phyloP scores from a whole-genome alignment of 2,329 filamentous ascomycete genomes.

The Penicillium sp. region DNA sequence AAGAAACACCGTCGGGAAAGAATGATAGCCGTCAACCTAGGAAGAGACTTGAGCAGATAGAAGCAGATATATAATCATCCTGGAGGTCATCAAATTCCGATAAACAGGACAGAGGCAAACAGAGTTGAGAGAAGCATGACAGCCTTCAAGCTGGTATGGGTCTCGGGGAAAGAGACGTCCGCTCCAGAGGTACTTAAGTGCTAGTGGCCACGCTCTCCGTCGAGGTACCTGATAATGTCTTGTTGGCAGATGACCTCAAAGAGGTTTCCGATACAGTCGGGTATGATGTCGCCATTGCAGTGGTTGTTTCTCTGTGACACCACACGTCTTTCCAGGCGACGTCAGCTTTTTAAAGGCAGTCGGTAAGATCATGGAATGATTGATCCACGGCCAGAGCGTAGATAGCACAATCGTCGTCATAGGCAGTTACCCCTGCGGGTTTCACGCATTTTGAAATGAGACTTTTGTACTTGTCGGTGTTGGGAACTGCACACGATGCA shows the following conservation, averaged over 20 bases:
- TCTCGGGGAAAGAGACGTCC: background rate
- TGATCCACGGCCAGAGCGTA: conserved; percentile 22
- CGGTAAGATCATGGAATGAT: conserved; percentile 23
- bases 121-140: conserved; percentile 4
- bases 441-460: conserved; percentile 21
- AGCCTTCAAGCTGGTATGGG: background rate
- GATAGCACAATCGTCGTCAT: conserved; percentile 25
- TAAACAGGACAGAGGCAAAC: background rate
- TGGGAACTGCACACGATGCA: conserved; percentile 26
- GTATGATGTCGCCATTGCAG: conserved; percentile 18
- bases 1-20: background rate
- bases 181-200: background rate
- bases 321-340: conserved; percentile 27
- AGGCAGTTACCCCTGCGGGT: conserved; percentile 16
- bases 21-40: background rate
- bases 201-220: background rate
- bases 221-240: background rate
- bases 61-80: background rate
- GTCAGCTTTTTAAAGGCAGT: conserved; percentile 24
- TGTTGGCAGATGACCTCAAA: background rate
- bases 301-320: conserved; percentile 20
- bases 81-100: background rate
- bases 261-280: conserved; percentile 13
- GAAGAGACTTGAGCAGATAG: background rate
- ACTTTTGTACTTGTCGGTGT: conserved; percentile 16